Base-by-base conservation (phyloP, 75 land plant genomes). In the Isoetes taiwanensis region DNA sequence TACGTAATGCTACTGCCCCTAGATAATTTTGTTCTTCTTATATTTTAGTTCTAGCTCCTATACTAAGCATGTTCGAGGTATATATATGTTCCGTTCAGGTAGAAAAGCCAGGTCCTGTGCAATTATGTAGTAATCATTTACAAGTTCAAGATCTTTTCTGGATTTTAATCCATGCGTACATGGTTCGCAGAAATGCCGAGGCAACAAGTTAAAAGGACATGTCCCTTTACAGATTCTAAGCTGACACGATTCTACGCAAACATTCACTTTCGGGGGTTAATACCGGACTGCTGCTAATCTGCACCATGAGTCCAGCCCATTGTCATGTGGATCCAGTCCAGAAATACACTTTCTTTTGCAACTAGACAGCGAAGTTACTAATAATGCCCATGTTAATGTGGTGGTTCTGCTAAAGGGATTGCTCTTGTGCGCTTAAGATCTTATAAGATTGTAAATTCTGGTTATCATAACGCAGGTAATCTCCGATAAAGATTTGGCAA, bases 221-320 rank as follows among this genome's bases (percentile, higher is more conserved):
- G n/a, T 52, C 88, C 88, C 39, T 94, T 84, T 54, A 68, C 96
- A 61, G 96, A 94, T 59, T 94, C 99, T 26, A 94, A 94, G 67
- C 80, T 94, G 2, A 94, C 99, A 5, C 78, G 99, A 84, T 94
- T 38, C 54, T 94, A 38, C 99, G n/a, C n/a, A n/a, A 94, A 61
- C 76, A 77, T 21, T 79, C 82, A 19, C 72, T 94, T n/a, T n/a
- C 54, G 99, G 99, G 50, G 99, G 99, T n/a, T 41, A 94, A 94
- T 76, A 84, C 96, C n/a, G 84, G 60, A 94, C 96, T 50, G 99
- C 99, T 35, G n/a, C 87, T 94, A n/a, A 82, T 94, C 28, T 94
- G 99, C 68, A 94, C 99, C 10, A 75, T 94, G 80, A 80, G 96
- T 59, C 99, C 99, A 68, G 99, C 99, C 41, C 59, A 77, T 35